phyloP scores from a whole-genome alignment of 192 early-diverging fungal species.

The Podila horticola region DNA sequence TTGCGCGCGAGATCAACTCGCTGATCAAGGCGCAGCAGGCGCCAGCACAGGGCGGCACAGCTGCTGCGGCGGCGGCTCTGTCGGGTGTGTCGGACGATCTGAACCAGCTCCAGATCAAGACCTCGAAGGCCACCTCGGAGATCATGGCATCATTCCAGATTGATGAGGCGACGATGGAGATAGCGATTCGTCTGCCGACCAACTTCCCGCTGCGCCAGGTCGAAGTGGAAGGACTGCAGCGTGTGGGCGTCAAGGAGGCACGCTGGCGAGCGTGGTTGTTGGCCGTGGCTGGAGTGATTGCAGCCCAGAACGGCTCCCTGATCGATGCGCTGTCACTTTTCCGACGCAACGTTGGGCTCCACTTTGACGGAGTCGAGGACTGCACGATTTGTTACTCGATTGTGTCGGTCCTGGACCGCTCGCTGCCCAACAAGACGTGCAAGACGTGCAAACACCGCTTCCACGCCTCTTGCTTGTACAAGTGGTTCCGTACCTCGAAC shows the following conservation, averaged over 20 bases:
- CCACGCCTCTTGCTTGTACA: constrained; percentile 94
- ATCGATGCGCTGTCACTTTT: constrained; percentile 83
- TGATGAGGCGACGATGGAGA: constrained; percentile 83
- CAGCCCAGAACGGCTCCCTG: constrained; percentile 81
- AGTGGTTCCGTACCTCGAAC: constrained; percentile 75
- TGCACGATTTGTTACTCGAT: constrained; percentile 98
- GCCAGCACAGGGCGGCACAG: constrained; percentile 57
- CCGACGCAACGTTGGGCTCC: constrained; percentile 86
- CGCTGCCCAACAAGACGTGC: constrained; percentile 90
- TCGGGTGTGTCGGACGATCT: constrained; percentile 44
- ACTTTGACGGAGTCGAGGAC: constrained; percentile 97
- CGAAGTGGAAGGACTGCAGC: constrained; percentile 70
- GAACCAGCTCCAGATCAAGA: constrained; percentile 68
- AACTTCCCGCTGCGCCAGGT: constrained; percentile 80
- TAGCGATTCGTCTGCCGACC: constrained; percentile 73
- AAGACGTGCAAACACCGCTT: constrained; percentile 95
- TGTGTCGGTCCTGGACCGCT: constrained; percentile 87
- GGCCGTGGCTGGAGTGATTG: constrained; percentile 64
- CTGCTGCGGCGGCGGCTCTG: constrained; percentile 31
- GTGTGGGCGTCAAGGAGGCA: constrained; percentile 75
- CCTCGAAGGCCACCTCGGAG: constrained; percentile 71
- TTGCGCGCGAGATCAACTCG: constrained; percentile 67
- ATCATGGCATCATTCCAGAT: constrained; percentile 76
- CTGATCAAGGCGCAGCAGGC: constrained; percentile 52
- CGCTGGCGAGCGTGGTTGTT: constrained; percentile 61